These are phyloP conservation scores for Fusarium multiceps DNA, from an alignment of 2,329 filamentous ascomycete genomes.

Conservation along the genomic window DNA sequence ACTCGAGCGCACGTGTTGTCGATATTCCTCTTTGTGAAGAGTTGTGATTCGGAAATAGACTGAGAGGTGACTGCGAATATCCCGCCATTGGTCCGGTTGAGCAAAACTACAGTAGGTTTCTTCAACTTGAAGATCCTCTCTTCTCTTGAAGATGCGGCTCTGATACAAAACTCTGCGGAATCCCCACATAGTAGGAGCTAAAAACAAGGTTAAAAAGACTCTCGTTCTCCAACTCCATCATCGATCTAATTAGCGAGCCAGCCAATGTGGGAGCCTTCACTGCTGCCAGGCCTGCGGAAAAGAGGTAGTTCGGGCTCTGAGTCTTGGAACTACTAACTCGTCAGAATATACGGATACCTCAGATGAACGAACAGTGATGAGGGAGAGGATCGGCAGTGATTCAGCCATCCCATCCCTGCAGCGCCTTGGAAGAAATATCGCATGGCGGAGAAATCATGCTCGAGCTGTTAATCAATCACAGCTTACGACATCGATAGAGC, in stretches of 20 bases:
- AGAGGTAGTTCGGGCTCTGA: not conserved
- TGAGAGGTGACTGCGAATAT: not conserved
- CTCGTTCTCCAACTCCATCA: not conserved
- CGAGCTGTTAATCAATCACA: not conserved
- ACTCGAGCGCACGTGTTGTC: constrained; percentile 17
- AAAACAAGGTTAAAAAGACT: constrained; percentile 38
- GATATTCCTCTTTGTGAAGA: not conserved
- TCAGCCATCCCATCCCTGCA: constrained; percentile 1
- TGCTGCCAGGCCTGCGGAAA: not conserved
- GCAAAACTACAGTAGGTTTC: not conserved
- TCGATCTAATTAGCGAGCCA: not conserved
- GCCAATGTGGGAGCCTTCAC: not conserved
- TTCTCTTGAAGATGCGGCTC: constrained; percentile 19
- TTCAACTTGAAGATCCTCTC: not conserved
- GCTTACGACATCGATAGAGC: not conserved
- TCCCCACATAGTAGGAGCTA: constrained; percentile 17
- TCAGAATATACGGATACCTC: not conserved
- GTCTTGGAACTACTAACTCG: not conserved
- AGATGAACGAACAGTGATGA: not conserved
- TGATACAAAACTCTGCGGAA: constrained; percentile 2
- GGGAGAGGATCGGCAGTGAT: not conserved
- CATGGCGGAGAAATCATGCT: not conserved
- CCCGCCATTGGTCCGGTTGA: not conserved
- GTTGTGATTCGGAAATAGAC: not conserved
- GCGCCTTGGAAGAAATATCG: not conserved